Conservation (phyloP, 2,329 filamentous ascomycete genomes). For the Dothideomycetidae sp. region DNA sequence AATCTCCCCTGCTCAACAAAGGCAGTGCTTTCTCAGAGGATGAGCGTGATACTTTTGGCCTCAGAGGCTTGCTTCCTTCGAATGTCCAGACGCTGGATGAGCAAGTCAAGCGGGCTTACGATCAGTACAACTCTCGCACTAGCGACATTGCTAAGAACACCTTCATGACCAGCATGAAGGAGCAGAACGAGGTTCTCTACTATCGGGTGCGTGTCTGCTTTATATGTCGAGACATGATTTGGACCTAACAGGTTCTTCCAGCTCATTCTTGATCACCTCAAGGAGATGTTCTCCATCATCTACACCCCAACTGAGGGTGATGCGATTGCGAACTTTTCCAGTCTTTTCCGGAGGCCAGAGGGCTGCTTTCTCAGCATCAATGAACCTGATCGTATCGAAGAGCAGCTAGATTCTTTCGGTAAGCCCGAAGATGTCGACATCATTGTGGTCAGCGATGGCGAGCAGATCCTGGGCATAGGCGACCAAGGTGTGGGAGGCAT, state of each 20-base stretch:
- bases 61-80: conserved; percentile 59
- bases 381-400: conserved; percentile 50
- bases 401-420: conserved; percentile 55
- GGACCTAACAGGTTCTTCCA: conserved; percentile 21
- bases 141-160: conserved; percentile 71
- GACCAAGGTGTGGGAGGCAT: conserved; percentile 80
- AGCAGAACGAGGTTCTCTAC: conserved; percentile 74
- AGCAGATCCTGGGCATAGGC: conserved; percentile 69
- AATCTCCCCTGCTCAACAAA: conserved; percentile 63
- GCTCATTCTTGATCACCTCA: conserved; percentile 61
- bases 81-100: conserved; percentile 61
- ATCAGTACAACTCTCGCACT: conserved; percentile 53
- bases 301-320: conserved; percentile 63
- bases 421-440: conserved; percentile 65
- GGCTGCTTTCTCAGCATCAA: conserved; percentile 69
- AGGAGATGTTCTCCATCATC: conserved; percentile 82
- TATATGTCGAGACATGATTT: neutral
- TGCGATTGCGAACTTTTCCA: neutral
- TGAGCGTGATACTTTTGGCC: conserved; percentile 55
- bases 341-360: conserved; percentile 40
- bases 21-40: conserved; percentile 60
- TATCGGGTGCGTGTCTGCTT: conserved; percentile 54
- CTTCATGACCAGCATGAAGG: conserved; percentile 70
- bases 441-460: conserved; percentile 67
- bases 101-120: conserved; percentile 62